Evolutionary conservation across 1,284 basidiomycete genomes (phyloP), one percentile per base, ranked within the genome.

Genomic region (Cryptococcus neoformans): DNA sequence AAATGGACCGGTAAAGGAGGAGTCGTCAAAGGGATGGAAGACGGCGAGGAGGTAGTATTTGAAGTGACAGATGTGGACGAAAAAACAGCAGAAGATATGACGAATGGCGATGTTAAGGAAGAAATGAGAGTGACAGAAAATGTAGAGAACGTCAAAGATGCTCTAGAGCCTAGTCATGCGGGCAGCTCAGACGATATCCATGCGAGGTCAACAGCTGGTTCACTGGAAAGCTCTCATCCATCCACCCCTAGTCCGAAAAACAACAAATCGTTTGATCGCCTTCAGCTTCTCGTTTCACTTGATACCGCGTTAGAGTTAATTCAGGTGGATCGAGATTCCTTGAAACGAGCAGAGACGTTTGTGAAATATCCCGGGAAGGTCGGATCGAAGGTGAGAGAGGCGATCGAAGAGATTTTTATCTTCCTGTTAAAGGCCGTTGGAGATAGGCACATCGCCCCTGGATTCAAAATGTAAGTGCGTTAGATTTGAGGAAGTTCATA

Each of bases 311-410:
- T 99, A 0, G 89, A 95, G 68, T 83, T 98, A 36, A 95, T 99
- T 56, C 92, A 98, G 63, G 87, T 89, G 0, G 87, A 92, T 66
- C 87, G 94, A 51, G 92, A 97, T 59, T 84, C 87, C 0, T 82
- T 96, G 49, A 97, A 97, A 76, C 85, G 95, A 8, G 86, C 92
- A 2, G 92, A 98, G 73, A 92, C 88, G 2, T 99, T 96, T 73
- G 80, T 83, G 0, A 83, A 83, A 6, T 98, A 95, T 70, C 91
- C 92, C 0, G 90, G 90, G 0, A 83, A 85, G 60, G 89, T 87
- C 59, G 90, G 91, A 0, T 83, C 83, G 55, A 85, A 88, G 8
- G 91, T 96, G 1, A 81, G 84, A 41, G 91, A 93, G 67, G 90
- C 90, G 0, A 89, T 98, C 53, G 92, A 99, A 74, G 92, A 97